These are phyloP conservation scores for Arthrobotrys entomopaga DNA, from an alignment of 2,329 filamentous ascomycete species.

Conservation along the genomic window DNA sequence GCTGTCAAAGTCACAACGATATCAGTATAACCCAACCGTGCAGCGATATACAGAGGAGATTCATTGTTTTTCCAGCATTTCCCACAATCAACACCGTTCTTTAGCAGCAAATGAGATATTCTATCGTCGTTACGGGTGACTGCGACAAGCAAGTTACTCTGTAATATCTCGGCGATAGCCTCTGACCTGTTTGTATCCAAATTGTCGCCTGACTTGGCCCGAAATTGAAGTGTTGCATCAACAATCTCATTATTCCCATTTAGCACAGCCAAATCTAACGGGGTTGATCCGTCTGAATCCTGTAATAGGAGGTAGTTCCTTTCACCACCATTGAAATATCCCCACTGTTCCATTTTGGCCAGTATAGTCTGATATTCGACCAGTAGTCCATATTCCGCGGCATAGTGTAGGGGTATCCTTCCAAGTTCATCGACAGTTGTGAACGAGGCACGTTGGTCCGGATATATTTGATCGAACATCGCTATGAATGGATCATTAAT, in stretches of 20 bases:
- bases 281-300: background rate
- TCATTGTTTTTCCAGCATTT: constrained; percentile 92
- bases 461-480: background rate
- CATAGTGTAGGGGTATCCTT: constrained; percentile 12
- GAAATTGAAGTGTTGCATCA: background rate
- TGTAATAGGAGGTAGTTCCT: background rate
- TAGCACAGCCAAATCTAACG: background rate
- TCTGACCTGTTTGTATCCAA: background rate
- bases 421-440: constrained; percentile 4
- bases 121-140: background rate
- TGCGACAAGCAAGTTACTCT: background rate
- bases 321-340: background rate
- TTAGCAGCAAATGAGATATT: background rate
- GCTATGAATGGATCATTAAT: background rate
- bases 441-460: background rate
- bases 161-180: background rate
- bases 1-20: constrained; percentile 80
- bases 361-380: constrained; percentile 4
- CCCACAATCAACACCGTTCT: constrained; percentile 77
- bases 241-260: background rate
- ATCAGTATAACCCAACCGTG: constrained; percentile 82
- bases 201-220: background rate
- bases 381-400: background rate
- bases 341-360: background rate
- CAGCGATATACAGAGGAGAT: constrained; percentile 89